These are phyloP conservation scores for Hypoxylon rubiginosum DNA, from an alignment of 2,329 filamentous ascomycete genomes.

Conservation along the genomic window DNA sequence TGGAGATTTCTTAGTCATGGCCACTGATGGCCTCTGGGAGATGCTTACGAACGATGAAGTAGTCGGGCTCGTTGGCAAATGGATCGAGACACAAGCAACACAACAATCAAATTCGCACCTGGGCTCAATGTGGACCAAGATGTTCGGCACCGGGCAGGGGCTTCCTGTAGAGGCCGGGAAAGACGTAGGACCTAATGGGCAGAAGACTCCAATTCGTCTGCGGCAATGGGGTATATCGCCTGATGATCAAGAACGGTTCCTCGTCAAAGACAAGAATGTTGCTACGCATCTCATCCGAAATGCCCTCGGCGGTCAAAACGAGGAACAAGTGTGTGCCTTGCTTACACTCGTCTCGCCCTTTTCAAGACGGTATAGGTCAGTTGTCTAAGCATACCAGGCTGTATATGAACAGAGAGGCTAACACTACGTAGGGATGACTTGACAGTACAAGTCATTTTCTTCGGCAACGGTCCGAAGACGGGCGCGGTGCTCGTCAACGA, in stretches of 20 bases:
- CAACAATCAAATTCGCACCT: slow-evolving; percentile 73
- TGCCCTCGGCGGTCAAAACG: slow-evolving; percentile 91
- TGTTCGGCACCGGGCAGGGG: slow-evolving; percentile 68
- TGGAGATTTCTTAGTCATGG: slow-evolving; percentile 95
- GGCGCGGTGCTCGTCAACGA: slow-evolving; percentile 86
- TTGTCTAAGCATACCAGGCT: slow-evolving; percentile 17
- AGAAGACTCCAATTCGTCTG: slow-evolving; percentile 88
- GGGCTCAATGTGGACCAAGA: slow-evolving; percentile 75
- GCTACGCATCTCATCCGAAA: slow-evolving; percentile 97
- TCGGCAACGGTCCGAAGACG: slow-evolving; percentile 82
- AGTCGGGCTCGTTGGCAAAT: slow-evolving; percentile 94
- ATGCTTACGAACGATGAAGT: slow-evolving; percentile 99
- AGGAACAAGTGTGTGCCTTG: slow-evolving; percentile 92
- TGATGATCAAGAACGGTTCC: slow-evolving; percentile 83
- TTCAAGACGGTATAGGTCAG: slow-evolving; percentile 88
- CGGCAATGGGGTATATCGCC: slow-evolving; percentile 89
- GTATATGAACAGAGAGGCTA: slow-evolving; percentile 25
- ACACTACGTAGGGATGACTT: slow-evolving; percentile 81
- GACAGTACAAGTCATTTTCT: slow-evolving; percentile 98
- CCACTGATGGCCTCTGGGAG: slow-evolving; percentile 97
- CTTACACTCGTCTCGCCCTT: slow-evolving; percentile 93
- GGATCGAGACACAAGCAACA: slow-evolving; percentile 83
- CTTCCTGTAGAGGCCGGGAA: slow-evolving; percentile 82
- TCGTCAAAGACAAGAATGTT: slow-evolving; percentile 94
- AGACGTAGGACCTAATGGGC: slow-evolving; percentile 69